phyloP scores from a whole-genome alignment of 495 filamentous ascomycete genomes.

The Aspergillus nanangensis region DNA sequence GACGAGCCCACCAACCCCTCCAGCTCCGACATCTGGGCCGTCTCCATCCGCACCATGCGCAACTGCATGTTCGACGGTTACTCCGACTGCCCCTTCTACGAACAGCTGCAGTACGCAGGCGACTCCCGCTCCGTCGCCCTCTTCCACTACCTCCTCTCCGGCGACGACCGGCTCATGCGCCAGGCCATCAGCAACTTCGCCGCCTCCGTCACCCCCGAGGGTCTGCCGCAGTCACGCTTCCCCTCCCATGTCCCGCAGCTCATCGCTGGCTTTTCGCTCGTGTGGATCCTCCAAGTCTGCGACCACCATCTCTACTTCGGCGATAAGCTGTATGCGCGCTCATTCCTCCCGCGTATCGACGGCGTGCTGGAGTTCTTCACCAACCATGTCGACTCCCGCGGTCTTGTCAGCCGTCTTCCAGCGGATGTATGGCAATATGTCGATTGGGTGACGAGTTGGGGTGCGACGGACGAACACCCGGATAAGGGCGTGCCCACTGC shows the following conservation, averaged over 20 bases:
- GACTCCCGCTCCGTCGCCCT: constrained; percentile 28
- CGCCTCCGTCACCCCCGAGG: constrained; percentile 23
- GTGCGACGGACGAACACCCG: constrained; percentile 25
- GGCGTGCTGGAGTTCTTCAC: constrained; percentile 35
- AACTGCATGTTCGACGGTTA: constrained; percentile 41
- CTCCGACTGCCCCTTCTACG: constrained; percentile 37
- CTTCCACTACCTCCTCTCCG: constrained; percentile 34
- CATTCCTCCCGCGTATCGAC: constrained; percentile 30
- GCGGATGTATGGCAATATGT: constrained; percentile 34
- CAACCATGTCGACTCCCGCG: constrained; percentile 21
- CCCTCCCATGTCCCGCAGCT: constrained; percentile 31
- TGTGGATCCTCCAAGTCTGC: constrained; percentile 33
- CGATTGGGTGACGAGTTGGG: constrained; percentile 38
- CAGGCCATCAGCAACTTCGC: constrained; percentile 33
- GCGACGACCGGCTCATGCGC: constrained; percentile 34
- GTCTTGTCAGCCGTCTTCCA: constrained; percentile 25
- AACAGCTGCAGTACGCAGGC: constrained; percentile 34
- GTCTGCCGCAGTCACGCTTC: constrained; percentile 31
- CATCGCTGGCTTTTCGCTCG: constrained; percentile 32
- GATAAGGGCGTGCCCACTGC: constrained; percentile 35
- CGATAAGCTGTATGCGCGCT: constrained; percentile 20
- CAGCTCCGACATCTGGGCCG: constrained; percentile 25
- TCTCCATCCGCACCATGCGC: constrained; percentile 26
- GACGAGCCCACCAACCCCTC: constrained; percentile 11
- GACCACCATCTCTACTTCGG: constrained; percentile 34